These are phyloP conservation scores for Xylariaceae sp. DNA, from an alignment of 2,329 filamentous ascomycete species.

Conservation along the genomic window DNA sequence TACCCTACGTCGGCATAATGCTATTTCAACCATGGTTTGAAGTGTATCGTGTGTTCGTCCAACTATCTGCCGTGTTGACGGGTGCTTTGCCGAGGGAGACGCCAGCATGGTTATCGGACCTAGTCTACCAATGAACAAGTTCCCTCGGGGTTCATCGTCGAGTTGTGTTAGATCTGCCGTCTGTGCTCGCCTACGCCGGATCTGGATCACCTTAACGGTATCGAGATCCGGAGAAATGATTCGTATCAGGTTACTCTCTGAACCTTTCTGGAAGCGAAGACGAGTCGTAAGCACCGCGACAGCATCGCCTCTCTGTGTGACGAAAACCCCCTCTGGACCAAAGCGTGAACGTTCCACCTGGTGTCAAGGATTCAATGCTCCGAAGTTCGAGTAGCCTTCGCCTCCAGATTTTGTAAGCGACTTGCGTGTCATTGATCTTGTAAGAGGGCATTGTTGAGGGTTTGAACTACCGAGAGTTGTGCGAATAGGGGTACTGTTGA, in stretches of 20 bases:
- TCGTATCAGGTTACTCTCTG: constrained; percentile 3
- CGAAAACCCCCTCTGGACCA: not conserved
- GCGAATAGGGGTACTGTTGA: not conserved
- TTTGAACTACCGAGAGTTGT: not conserved
- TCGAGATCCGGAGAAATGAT: not conserved
- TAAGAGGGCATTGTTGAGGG: not conserved
- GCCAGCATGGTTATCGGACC: not conserved
- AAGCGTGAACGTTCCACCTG: constrained; percentile 2
- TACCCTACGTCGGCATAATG: no score
- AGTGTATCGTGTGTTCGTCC: not conserved
- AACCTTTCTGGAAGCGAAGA: not conserved
- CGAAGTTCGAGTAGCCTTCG: not conserved
- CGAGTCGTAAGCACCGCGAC: constrained; percentile 6
- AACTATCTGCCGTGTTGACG: not conserved
- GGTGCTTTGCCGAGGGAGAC: not conserved
- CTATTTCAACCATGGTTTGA: not conserved
- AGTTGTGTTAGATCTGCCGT: constrained; percentile 1
- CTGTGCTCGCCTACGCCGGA: constrained; percentile 1
- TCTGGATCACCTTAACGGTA: constrained; percentile 1
- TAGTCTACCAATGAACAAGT: not conserved
- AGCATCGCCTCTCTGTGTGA: constrained; percentile 2
- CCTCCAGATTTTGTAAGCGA: not conserved
- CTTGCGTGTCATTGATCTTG: not conserved
- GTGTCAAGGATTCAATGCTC: not conserved
- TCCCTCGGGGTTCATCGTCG: not conserved